phyloP scores from a whole-genome alignment of 257 asterid genomes.

The Solanum neorickii region DNA sequence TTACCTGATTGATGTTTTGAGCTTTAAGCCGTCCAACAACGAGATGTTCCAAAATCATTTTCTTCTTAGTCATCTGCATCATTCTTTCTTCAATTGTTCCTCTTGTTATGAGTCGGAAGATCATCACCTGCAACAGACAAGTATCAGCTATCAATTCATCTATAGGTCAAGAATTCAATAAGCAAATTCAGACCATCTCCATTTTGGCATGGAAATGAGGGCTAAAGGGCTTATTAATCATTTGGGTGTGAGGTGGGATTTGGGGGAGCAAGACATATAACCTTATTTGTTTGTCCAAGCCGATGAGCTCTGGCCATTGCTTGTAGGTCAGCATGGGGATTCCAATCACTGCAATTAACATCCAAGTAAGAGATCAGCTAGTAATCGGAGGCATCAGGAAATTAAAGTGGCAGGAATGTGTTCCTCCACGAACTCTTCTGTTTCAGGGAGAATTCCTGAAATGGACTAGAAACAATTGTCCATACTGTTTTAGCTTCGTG shows the following conservation, averaged over 20 bases:
- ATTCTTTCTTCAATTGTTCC: conserved; percentile 98
- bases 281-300: conserved; percentile 99
- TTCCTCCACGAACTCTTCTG: neutral
- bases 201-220: neutral
- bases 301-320: conserved; percentile 99
- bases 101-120: conserved; percentile 73
- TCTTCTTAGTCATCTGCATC: conserved; percentile 99
- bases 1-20: conserved; percentile 90
- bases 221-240: neutral
- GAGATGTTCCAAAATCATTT: conserved; percentile 96
- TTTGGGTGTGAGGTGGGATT: neutral
- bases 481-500: neutral
- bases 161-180: conserved; percentile 5
- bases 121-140: conserved; percentile 67
- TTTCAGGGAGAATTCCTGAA: neutral
- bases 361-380: conserved; percentile 2
- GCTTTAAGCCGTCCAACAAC: conserved; percentile 95
- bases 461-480: neutral
- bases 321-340: conserved; percentile 99
- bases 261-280: conserved; percentile 15
- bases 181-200: neutral
- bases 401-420: neutral
- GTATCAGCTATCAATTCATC: conserved; percentile 1
- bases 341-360: conserved; percentile 82
- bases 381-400: neutral